Evolutionary conservation across 2,329 filamentous ascomycete species (phyloP).

Genomic region (Akanthomyces uredinophilus): DNA sequence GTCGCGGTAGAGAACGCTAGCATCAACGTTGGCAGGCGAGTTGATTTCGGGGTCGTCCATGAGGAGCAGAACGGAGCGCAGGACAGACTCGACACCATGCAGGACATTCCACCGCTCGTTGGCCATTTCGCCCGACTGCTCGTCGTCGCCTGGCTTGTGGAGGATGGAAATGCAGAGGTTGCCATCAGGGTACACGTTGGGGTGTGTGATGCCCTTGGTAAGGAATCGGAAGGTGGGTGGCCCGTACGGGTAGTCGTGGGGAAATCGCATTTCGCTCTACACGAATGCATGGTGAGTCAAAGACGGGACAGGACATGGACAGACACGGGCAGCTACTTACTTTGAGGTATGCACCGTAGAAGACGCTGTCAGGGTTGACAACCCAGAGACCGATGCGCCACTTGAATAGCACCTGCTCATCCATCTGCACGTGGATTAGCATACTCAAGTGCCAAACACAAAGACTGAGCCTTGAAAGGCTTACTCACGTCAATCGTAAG

Average conservation of each 20-base stretch:
- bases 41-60: conserved; percentile 92
- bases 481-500: conserved; percentile 73
- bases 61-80: conserved; percentile 86
- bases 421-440: conserved; percentile 45
- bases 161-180: conserved; percentile 95
- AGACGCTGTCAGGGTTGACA: conserved; percentile 84
- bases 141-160: conserved; percentile 84
- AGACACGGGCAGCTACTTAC: conserved; percentile 29
- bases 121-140: conserved; percentile 84
- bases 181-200: conserved; percentile 89
- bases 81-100: conserved; percentile 89
- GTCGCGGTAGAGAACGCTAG: conserved; percentile 79
- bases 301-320: neutral
- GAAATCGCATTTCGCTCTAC: conserved; percentile 79
- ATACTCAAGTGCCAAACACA: too few relatives aligned
- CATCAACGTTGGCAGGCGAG: conserved; percentile 92
- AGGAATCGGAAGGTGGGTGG: conserved; percentile 87
- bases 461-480: neutral
- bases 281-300: neutral
- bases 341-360: conserved; percentile 89
- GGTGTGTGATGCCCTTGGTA: conserved; percentile 72
- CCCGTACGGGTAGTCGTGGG: conserved; percentile 80
- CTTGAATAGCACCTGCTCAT: conserved; percentile 76
- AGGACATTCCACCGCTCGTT: conserved; percentile 92
- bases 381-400: conserved; percentile 90